phyloP scores from a whole-genome alignment of 2,329 filamentous ascomycete genomes.

The Drechslerella coelobrocha region DNA sequence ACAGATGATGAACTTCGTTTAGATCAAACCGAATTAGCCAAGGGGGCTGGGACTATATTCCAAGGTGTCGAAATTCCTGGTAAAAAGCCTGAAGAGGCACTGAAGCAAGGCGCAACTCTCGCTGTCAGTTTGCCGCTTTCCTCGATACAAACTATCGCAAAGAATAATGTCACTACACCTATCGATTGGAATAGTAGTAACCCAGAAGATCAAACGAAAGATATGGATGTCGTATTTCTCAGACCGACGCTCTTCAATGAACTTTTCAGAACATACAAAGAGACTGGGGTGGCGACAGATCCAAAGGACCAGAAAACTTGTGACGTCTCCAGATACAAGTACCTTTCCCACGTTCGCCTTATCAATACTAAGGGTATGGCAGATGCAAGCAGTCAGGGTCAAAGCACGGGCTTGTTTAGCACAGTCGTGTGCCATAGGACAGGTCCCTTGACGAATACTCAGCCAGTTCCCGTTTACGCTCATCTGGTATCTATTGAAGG shows the following conservation, averaged over 20 bases:
- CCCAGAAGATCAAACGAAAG: no score
- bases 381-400: constrained; percentile 54
- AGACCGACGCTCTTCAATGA: constrained; percentile 53
- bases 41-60: no score
- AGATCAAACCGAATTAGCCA: constrained; percentile 57
- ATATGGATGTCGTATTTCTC: no score
- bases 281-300: constrained; percentile 55
- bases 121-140: no score
- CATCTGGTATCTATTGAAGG: constrained; percentile 60
- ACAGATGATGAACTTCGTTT: constrained; percentile 59
- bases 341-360: constrained; percentile 59
- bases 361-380: constrained; percentile 60
- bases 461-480: constrained; percentile 55
- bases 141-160: no score
- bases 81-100: no score
- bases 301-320: neutral
- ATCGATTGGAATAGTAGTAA: no score
- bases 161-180: no score
- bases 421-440: constrained; percentile 58
- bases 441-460: constrained; percentile 55
- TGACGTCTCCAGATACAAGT: constrained; percentile 51
- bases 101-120: no score
- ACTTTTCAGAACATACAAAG: constrained; percentile 52
- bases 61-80: no score
- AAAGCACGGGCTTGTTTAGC: constrained; percentile 53